Percentiles rank a stretch among this genome's conserved stretches.
Conservation (phyloP, 2,329 filamentous ascomycete species). For the Chaetomiaceae sp. region DNA sequence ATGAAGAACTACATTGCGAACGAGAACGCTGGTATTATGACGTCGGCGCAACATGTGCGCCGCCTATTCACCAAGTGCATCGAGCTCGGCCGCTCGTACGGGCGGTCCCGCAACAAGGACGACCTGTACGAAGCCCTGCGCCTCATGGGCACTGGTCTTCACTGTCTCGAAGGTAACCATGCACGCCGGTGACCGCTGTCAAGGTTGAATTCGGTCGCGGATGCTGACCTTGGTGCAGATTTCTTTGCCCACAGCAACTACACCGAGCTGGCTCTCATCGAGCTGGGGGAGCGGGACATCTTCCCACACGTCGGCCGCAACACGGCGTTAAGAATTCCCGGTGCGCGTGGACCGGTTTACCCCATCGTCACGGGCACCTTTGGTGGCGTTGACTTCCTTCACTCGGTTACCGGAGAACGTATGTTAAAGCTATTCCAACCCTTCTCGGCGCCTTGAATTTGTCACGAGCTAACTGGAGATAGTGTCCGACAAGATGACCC, state of each 20-base stretch:
- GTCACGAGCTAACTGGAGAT: conserved; percentile 15
- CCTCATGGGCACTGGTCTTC: conserved; percentile 77
- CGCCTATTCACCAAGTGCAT: conserved; percentile 68
- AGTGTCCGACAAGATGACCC: conserved; percentile 83
- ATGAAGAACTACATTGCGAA: conserved; percentile 96
- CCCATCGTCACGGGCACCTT: conserved; percentile 88
- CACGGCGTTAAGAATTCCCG: conserved; percentile 64
- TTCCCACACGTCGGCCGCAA: conserved; percentile 81
- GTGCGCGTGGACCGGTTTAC: conserved; percentile 61
- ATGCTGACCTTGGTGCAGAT: conserved; percentile 42
- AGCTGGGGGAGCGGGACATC: conserved; percentile 71
- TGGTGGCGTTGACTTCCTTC: conserved; percentile 88
- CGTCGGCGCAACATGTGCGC: conserved; percentile 70
- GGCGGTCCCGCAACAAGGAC: conserved; percentile 56
- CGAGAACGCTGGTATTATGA: conserved; percentile 71
- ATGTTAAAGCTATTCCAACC: neutral
- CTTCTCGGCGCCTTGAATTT: neutral
- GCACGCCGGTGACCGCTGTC: too few species aligned
- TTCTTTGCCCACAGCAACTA: conserved; percentile 95
- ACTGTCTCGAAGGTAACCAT: conserved; percentile 84
- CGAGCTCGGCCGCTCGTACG: conserved; percentile 71
- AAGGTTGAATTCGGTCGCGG: too few species aligned
- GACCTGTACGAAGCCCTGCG: conserved; percentile 84
- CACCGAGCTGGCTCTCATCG: conserved; percentile 77
- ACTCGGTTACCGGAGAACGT: conserved; percentile 71